Conservation (phyloP, 805 yeast genomes). For the Starmera dryadoides region DNA sequence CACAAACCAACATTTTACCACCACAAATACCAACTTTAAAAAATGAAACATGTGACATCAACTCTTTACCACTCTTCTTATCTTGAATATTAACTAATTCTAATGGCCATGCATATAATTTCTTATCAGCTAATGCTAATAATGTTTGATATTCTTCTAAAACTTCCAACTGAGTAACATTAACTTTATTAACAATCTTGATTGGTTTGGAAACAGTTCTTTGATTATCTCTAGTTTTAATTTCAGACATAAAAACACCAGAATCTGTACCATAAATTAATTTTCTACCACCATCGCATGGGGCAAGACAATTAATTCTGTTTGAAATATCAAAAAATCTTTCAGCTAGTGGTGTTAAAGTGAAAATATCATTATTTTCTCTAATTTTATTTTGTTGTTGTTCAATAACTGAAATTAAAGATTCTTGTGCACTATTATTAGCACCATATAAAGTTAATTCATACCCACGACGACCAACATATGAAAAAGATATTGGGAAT, state of each 20-base stretch:
- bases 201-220: conserved; percentile 64
- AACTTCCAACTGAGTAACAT: conserved; percentile 85
- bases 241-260: conserved; percentile 81
- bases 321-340: conserved; percentile 67
- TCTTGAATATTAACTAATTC: conserved; percentile 51
- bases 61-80: conserved; percentile 61
- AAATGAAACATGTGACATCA: conserved; percentile 81
- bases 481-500: conserved; percentile 41
- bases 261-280: conserved; percentile 85
- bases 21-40: conserved; percentile 91
- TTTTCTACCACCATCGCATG: conserved; percentile 91
- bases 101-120: conserved; percentile 68
- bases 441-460: conserved; percentile 36
- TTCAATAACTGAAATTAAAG: conserved; percentile 71
- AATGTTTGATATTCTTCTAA: conserved; percentile 85
- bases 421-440: conserved; percentile 55
- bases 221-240: conserved; percentile 37
- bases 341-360: conserved; percentile 67
- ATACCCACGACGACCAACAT: conserved; percentile 41
- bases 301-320: conserved; percentile 84
- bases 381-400: conserved; percentile 72
- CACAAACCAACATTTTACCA: conserved; percentile 82
- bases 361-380: conserved; percentile 70
- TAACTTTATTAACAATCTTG: conserved; percentile 63
- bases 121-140: conserved; percentile 75